phyloP scores from a whole-genome alignment of 495 filamentous ascomycete species.

The Hypoxylon cercidicola region DNA sequence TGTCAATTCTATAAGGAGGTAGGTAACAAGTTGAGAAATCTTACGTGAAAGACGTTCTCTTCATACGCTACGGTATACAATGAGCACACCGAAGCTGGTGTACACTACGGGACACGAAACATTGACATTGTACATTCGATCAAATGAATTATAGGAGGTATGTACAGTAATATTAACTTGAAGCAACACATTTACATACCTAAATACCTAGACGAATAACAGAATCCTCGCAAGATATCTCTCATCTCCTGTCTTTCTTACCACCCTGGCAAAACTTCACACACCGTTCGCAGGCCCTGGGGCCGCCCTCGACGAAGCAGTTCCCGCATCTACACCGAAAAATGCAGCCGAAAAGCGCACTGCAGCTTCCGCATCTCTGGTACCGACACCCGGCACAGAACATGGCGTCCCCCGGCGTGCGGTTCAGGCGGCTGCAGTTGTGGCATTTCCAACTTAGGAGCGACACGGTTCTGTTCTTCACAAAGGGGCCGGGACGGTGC shows the following conservation, averaged over 20 bases:
- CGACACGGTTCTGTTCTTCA: neutral
- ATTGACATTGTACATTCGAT: no score
- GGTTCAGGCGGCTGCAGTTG: neutral
- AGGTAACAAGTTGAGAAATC: no score
- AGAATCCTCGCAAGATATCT: neutral
- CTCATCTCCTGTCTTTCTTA: neutral
- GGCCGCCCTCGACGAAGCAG: slow-evolving; percentile 10
- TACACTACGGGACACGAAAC: no score
- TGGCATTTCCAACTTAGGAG: slow-evolving; percentile 28
- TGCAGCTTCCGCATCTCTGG: slow-evolving; percentile 16
- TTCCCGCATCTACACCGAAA: slow-evolving; percentile 22
- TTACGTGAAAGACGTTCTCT: no score
- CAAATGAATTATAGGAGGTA: no score
- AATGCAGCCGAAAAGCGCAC: slow-evolving; percentile 17
- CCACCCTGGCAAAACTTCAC: slow-evolving; percentile 7
- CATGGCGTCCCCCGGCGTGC: slow-evolving; percentile 9
- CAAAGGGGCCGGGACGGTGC: no score
- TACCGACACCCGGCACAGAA: slow-evolving; percentile 10
- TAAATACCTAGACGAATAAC: no score
- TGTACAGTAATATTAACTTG: no score
- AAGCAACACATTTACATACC: neutral
- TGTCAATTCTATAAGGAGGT: no score
- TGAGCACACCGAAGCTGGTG: no score
- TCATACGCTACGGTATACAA: no score
- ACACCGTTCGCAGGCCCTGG: slow-evolving; percentile 14